Conservation (phyloP, 2,329 filamentous ascomycete species). For the Aspergillus candidus region DNA sequence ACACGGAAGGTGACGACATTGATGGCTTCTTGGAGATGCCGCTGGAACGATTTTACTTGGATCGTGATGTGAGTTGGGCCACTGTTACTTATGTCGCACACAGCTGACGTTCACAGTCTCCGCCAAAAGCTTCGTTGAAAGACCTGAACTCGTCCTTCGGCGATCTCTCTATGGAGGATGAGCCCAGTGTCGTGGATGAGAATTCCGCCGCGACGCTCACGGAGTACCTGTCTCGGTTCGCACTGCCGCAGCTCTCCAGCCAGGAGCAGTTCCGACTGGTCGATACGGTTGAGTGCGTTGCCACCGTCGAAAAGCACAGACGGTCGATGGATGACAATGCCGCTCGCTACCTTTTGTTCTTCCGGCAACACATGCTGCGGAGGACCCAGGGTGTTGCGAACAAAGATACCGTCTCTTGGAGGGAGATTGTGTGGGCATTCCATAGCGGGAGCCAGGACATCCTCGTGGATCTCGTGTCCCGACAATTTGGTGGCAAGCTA, state of each 20-base stretch:
- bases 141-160: conserved; percentile 48
- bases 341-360: conserved; percentile 79
- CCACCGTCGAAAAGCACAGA: conserved; percentile 77
- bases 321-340: conserved; percentile 88
- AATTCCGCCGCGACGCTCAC: conserved; percentile 63
- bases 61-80: conserved; percentile 36
- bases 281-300: conserved; percentile 77
- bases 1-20: conserved; percentile 70
- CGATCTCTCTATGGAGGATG: conserved; percentile 47
- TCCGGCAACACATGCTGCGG: conserved; percentile 70
- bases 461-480: conserved; percentile 71
- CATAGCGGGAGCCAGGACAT: conserved; percentile 69
- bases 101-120: conserved; percentile 25
- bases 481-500: conserved; percentile 72
- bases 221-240: conserved; percentile 67
- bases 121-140: conserved; percentile 41
- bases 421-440: conserved; percentile 43
- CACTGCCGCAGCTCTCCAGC: conserved; percentile 73
- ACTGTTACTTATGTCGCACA: background rate
- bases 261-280: conserved; percentile 81
- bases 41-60: conserved; percentile 44
- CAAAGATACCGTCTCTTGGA: conserved; percentile 57
- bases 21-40: conserved; percentile 67
- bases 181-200: conserved; percentile 63
- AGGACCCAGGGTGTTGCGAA: conserved; percentile 55